Evolutionary conservation across 2,329 filamentous ascomycete genomes (phyloP), one percentile per base, ranked within the genome.

Genomic region (Capronia coronata): DNA sequence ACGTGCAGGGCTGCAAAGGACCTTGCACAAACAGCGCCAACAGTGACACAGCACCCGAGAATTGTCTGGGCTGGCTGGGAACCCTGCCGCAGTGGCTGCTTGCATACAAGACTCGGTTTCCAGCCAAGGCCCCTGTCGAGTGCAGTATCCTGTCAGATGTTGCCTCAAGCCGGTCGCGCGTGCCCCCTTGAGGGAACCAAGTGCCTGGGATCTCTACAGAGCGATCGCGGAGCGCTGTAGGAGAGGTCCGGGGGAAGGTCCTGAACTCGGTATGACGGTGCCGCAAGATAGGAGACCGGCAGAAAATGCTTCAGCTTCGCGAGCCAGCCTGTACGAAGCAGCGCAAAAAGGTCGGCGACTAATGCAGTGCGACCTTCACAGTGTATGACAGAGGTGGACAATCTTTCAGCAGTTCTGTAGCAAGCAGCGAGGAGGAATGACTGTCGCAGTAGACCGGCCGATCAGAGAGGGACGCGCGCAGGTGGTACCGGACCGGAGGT

Each of bases 301-400:
- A 41, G 27, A 13, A 40, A 40, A 39, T 23, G 30, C 42, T 8
- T 37, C 37, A 14, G 27, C 27, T 47, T 39, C 8, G 8, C 35
- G 32, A 41, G 37, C 32, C 44, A 41, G 34, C 23, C n/a, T n/a
- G n/a, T n/a, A n/a, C n/a, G n/a, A n/a, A n/a, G n/a, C 32, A 22
- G 23, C 30, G 34, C 29, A 21, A 39, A 10, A 30, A 43, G 37
- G 22, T 43, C 18, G 34, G 39, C 18, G 34, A 53, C 16, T 30
- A 23, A 46, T 14, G 46, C 25, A 23, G 54, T 53, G 47, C 54
- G 54, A 56, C 54, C 7, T 48, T n/a, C 30, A 19, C 19, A 3
- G 19, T 34, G 54, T 56, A 49, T 52, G 47, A 55, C 52, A 52
- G 41, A 49, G 50, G 49, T 29, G 40, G 43, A 22, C 44, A 41